These are phyloP conservation scores for Talinum fruticosum DNA, from an alignment of 148 eudicot species.

Conservation along the genomic window DNA sequence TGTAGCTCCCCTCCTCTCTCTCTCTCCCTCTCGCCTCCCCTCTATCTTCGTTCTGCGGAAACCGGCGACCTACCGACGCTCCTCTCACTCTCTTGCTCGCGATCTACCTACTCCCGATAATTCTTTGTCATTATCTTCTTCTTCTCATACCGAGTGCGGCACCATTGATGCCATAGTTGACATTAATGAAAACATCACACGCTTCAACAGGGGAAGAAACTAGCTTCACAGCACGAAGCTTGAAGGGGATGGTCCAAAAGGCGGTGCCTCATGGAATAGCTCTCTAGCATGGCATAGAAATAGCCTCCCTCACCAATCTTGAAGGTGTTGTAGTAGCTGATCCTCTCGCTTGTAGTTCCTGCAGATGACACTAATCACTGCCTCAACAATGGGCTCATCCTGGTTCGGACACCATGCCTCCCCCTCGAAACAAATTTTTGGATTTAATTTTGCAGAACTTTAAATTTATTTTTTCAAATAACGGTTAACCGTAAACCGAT, in stretches of 20 bases:
- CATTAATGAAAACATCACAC: conserved; percentile 55
- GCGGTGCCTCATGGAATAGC: conserved; percentile 48
- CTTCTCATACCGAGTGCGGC: conserved; percentile 49
- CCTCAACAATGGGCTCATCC: conserved; percentile 59
- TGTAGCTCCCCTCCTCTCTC: too few species aligned
- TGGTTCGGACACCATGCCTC: conserved; percentile 36
- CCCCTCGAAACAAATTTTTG: too few species aligned
- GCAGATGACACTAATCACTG: conserved; percentile 64
- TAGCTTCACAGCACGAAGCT: conserved; percentile 60
- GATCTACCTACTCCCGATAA: too few species aligned
- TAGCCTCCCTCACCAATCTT: conserved; percentile 46
- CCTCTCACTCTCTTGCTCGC: too few species aligned
- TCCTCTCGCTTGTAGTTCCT: conserved; percentile 54
- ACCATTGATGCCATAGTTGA: conserved; percentile 78
- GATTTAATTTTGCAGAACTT: too few species aligned
- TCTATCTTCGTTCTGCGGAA: too few species aligned
- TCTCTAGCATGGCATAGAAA: conserved; percentile 56
- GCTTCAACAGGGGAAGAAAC: conserved; percentile 63
- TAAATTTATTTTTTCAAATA: too few species aligned
- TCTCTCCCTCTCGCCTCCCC: too few species aligned
- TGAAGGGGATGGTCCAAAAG: conserved; percentile 77
- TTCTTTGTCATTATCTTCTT: conserved; percentile 37
- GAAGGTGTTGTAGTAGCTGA: conserved; percentile 62
- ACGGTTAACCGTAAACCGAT: too few species aligned
- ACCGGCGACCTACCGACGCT: too few species aligned